These are phyloP conservation scores for Backusella westeae DNA, from an alignment of 192 early-diverging fungal species.

Conservation along the genomic window DNA sequence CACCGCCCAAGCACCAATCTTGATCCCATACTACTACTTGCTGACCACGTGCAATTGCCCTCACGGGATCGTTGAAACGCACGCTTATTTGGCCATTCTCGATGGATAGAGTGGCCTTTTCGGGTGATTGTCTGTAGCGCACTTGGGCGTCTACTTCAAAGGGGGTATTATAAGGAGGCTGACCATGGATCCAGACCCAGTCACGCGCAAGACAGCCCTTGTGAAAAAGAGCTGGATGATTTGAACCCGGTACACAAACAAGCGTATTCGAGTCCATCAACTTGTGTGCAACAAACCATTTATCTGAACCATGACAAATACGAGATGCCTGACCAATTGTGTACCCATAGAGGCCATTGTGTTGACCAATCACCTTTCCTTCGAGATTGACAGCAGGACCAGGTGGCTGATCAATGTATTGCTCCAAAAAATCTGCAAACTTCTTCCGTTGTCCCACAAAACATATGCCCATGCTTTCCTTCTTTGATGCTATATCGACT, in stretches of 20 bases:
- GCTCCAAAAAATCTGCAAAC: conserved; percentile 68
- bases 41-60: conserved; percentile 43
- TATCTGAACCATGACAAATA: conserved; percentile 58
- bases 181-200: conserved; percentile 47
- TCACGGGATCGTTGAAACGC: conserved; percentile 32
- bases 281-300: conserved; percentile 75
- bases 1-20: conserved; percentile 47
- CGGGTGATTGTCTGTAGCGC: conserved; percentile 57
- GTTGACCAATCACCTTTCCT: conserved; percentile 41
- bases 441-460: conserved; percentile 82
- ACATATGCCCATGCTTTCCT: conserved; percentile 95
- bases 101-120: conserved; percentile 38
- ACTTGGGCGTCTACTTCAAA: conserved; percentile 44
- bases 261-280: conserved; percentile 62
- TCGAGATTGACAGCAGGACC: conserved; percentile 32
- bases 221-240: conserved; percentile 12
- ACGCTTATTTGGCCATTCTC: conserved; percentile 20
- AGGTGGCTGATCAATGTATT: conserved; percentile 31
- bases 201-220: conserved; percentile 30
- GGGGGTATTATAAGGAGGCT: conserved; percentile 16
- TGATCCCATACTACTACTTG: conserved; percentile 43
- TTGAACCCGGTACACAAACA: conserved; percentile 52
- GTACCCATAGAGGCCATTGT: conserved; percentile 66
- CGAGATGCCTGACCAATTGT: conserved; percentile 82
- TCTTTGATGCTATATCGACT: conserved; percentile 58